Base-by-base conservation (phyloP, 164 flowering plant species). In the Magnolia changhungtana region DNA sequence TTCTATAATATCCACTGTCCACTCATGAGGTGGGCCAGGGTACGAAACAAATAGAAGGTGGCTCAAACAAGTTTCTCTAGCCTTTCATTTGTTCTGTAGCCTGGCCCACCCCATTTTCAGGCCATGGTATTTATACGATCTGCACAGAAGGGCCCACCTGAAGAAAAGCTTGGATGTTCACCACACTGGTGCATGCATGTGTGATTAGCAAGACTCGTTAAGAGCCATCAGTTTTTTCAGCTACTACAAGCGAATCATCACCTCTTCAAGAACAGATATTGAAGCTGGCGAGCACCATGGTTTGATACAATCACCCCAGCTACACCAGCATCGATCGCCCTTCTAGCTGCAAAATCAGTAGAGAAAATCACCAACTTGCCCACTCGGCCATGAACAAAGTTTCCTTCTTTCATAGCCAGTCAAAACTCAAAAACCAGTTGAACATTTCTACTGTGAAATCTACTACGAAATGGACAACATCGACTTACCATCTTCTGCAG, bases 221-320 rank as follows among this genome's bases (percentile, higher is more conserved):
- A 14, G 16, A 14, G 59, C 59, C 16, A 55, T 55, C 59, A 1
- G 11, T 55, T 55, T 55, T 55, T 55, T 55, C 59, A 7, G 59
- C 2, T 55, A 55, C 11, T 14, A 55, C 14, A 55, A 55, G 59
- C 18, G 3, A 55, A 55, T 14, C 50, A 63, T 72, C 50, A 92
- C 97, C 92, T 89, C 97, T 83, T 92, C 98, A 10, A 93, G 88
- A 74, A 82, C 95, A 74, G 90, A 83, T 67, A 91, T 89, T 19
- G 95, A 84, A 67, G 96, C 86, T 1, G 96, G 51, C 96, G 93
- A 74, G 86, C 94, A 78, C 94, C 98, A 77, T 93, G 96, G 79
- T 93, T 93, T 11, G 98, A 93, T 69, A 93, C 96, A 50, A 93
- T 79, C 58, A 93, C 83, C 61, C 98, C 98, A 77, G 76, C 90